Base-by-base conservation (phyloP, 164 flowering plant genomes). In the Vitis riparia region DNA sequence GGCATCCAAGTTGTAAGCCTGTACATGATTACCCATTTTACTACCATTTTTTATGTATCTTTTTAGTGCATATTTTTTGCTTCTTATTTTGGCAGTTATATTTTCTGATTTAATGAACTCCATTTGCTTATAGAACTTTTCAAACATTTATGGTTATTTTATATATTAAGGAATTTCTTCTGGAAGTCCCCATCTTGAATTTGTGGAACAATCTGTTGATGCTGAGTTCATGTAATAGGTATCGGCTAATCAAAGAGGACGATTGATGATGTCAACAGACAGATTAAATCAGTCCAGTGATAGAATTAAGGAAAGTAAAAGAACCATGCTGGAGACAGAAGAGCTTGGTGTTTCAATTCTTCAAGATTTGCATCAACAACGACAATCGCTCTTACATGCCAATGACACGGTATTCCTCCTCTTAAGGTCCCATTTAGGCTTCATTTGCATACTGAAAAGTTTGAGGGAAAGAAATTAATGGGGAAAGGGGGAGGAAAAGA, bases 331-430 rank as follows among this genome's bases (percentile, higher is more conserved):
- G 68, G 91, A 89, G 73, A 89, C 93, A 2, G 93, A 89, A 74
- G 93, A 89, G 14, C 89, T 89, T 67, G 93, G 93, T 49, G 93
- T 89, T 61, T 87, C 93, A 59, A 80, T 89, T 69, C 91, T 89
- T 71, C 89, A 85, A 63, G 91, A 89, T 71, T 71, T 89, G 73
- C 87, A 84, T 70, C 79, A 79, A 59, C 93, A 89, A 79, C 66
- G 93, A 49, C 89, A 89, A 72, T 67, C 91, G 67, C 91, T 89
- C 59, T 63, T 84, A 56, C 88, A 81, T 75, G 81, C 88, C 8
- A 51, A 88, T 72, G 71, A 77, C 80, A 84, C 87, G 74, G 90
- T 88, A 84, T 8, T 11, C 14, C 9, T 30, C n/a, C 11, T 14
- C 44, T 37, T 37, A 37, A 37, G 44, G 44, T 37, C 44, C 44